Base-by-base conservation (phyloP, 2,329 filamentous ascomycete genomes). In the Huntiella decipiens region DNA sequence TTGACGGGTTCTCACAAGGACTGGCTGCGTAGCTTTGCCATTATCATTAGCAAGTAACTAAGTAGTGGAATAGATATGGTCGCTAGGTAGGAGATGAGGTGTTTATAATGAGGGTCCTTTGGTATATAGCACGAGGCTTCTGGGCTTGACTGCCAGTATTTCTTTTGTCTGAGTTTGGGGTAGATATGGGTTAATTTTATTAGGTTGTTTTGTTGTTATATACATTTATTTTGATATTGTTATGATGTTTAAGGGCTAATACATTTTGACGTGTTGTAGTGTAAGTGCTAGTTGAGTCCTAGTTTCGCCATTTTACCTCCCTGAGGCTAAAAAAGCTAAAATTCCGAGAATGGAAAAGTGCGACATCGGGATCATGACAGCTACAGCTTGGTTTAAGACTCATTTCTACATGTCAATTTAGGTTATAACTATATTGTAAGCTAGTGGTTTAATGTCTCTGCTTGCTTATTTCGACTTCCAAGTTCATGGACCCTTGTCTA, bases 11-110 rank as follows among this genome's bases (percentile, higher is more conserved):
- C 82, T 44, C 83, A 77, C 56, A 85, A 71, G 34, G 59, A 72
- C 42, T 93, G 84, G 84, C 65, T 95, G 16, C 85, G 94, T 58
- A 82, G 82, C 3, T 84, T 95, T 59, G 80, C 82, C 6, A 67
- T 94, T 47, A 77, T 96, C 55, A 82, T 66, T 46, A 62, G 46
- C 17, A 49, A 45, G 41, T 52, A 28, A 28, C 22, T 28, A 58
- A 43, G 28, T 33, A 5, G 4, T 32, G 38, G 10, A 41, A 22
- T n/a, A 17, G 22, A 28, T 28, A 28, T 8, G 22, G 8, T 28
- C 2, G 8, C 8, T 28, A 28, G 22, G 22, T 28, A 8, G 22
- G 22, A 28, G 22, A 6, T 8, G 22, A 28, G 22, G 22, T 28
- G 22, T 28, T 28, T 28, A 28, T 28, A 28, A 28, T 8, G 22